Percentiles rank a stretch among this genome's conserved stretches.
These are phyloP conservation scores for Apophysomyces variabilis DNA, from an alignment of 371 early-diverging fungal species.

Conservation along the genomic window DNA sequence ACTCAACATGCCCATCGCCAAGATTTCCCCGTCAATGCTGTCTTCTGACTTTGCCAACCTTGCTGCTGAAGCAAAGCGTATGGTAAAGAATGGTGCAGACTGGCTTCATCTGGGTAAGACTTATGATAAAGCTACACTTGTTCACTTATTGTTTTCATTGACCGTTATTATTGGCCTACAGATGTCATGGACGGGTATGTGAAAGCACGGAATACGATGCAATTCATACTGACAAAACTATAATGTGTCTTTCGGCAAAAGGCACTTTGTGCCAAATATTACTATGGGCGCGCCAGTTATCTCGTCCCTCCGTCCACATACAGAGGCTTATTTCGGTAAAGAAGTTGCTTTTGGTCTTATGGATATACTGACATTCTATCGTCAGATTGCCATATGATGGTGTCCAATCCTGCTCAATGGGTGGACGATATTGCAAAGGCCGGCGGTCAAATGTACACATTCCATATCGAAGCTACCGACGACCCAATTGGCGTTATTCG, in stretches of 20 bases:
- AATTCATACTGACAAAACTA: not conserved
- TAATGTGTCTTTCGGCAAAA: conserved; percentile 25
- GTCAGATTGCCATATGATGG: conserved; percentile 98
- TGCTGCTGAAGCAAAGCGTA: conserved; percentile 86
- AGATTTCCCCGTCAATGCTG: conserved; percentile 92
- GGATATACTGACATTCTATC: conserved; percentile 7
- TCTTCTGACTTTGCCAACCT: conserved; percentile 93
- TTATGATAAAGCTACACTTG: not conserved
- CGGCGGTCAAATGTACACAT: conserved; percentile 90
- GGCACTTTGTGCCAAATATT: conserved; percentile 98
- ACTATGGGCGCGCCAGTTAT: conserved; percentile 97
- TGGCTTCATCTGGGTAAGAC: conserved; percentile 90
- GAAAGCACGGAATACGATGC: not conserved
- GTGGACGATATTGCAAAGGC: conserved; percentile 93
- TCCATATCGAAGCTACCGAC: conserved; percentile 93
- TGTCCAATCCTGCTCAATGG: conserved; percentile 92
- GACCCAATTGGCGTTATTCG: conserved; percentile 79
- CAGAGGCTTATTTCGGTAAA: conserved; percentile 86
- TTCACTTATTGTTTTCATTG: not conserved
- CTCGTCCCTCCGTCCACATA: conserved; percentile 84
- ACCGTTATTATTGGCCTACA: conserved; percentile 23
- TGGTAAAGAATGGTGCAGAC: conserved; percentile 92
- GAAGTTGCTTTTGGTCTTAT: not conserved
- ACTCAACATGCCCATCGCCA: conserved; percentile 67
- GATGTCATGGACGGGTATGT: conserved; percentile 86